These are phyloP conservation scores for Coelastrella sp. DNA, from an alignment of 139 green algal genomes.

Conservation along the genomic window DNA sequence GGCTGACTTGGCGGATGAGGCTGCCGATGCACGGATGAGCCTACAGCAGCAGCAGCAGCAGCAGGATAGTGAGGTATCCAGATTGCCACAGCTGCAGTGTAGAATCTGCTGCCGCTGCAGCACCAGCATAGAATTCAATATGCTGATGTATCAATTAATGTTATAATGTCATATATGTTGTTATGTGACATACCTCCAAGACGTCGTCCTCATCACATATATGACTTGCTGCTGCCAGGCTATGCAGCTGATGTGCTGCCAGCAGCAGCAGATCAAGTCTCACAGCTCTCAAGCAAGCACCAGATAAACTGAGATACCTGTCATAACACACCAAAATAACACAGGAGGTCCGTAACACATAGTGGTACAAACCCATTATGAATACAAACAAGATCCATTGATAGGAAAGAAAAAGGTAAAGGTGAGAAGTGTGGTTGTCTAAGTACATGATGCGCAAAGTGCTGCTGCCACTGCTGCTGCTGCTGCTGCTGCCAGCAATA, in stretches of 20 bases:
- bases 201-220: slow-evolving; percentile 68
- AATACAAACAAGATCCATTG: background rate
- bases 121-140: background rate
- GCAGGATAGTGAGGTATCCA: too few relatives aligned
- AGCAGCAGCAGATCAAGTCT: slow-evolving; percentile 76
- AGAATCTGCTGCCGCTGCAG: background rate
- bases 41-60: slow-evolving; percentile 6
- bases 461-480: too few relatives aligned
- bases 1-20: slow-evolving; percentile 38
- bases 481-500: too few relatives aligned
- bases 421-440: too few relatives aligned
- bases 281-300: slow-evolving; percentile 64
- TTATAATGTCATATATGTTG: background rate
- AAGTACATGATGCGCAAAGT: too few relatives aligned
- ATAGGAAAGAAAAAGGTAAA: too few relatives aligned
- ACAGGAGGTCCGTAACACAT: background rate
- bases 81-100: too few relatives aligned
- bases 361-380: background rate
- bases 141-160: background rate
- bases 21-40: slow-evolving; percentile 22
- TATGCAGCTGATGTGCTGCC: slow-evolving; percentile 61
- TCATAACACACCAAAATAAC: background rate
- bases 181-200: slow-evolving; percentile 55
- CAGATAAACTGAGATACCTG: slow-evolving; percentile 62
- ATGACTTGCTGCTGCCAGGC: slow-evolving; percentile 58